These are phyloP conservation scores for Xenoacremonium recifei DNA, from an alignment of 2,329 filamentous ascomycete species.

Conservation along the genomic window DNA sequence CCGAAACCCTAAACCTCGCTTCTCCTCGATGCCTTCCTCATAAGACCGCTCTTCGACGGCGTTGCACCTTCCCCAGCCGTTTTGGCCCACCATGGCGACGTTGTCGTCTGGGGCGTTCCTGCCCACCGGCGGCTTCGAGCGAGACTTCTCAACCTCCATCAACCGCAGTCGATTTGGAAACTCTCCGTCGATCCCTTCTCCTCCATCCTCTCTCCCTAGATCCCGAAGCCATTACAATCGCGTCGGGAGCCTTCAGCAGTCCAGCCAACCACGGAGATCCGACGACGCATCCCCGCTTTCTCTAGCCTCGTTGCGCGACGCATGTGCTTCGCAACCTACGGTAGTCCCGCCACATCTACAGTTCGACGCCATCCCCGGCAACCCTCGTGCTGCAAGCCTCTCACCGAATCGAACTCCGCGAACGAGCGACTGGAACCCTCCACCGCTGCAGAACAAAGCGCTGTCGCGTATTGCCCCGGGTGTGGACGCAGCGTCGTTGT, in stretches of 20 bases:
- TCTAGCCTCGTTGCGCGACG: slow-evolving; percentile 23
- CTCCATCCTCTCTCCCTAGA: slow-evolving; percentile 18
- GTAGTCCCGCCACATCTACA: slow-evolving; percentile 14
- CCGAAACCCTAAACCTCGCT: background rate
- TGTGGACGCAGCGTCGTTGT: slow-evolving; percentile 23
- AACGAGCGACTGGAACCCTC: slow-evolving; percentile 12
- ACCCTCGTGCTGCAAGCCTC: slow-evolving; percentile 13
- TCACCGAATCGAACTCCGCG: slow-evolving; percentile 17
- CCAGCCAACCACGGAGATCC: slow-evolving; percentile 11
- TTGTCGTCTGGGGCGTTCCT: slow-evolving; percentile 26
- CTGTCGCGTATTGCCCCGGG: slow-evolving; percentile 18
- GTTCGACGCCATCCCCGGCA: slow-evolving; percentile 12
- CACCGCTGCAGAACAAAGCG: slow-evolving; percentile 15
- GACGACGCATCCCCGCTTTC: slow-evolving; percentile 19
- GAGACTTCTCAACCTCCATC: slow-evolving; percentile 17
- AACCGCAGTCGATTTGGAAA: slow-evolving; percentile 15
- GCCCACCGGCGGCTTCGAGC: slow-evolving; percentile 25
- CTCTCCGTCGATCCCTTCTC: slow-evolving; percentile 14
- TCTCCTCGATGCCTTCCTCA: background rate
- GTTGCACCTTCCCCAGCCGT: too few species aligned
- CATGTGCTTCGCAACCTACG: slow-evolving; percentile 14
- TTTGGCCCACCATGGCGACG: slow-evolving; percentile 9
- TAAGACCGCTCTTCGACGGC: background rate
- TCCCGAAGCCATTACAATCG: slow-evolving; percentile 17
- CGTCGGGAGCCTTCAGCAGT: slow-evolving; percentile 17